A percentile compares a stretch with the other conserved stretches of the same genome.
phyloP scores from a whole-genome alignment of 2,329 filamentous ascomycete genomes.

The Cercospora sp. region DNA sequence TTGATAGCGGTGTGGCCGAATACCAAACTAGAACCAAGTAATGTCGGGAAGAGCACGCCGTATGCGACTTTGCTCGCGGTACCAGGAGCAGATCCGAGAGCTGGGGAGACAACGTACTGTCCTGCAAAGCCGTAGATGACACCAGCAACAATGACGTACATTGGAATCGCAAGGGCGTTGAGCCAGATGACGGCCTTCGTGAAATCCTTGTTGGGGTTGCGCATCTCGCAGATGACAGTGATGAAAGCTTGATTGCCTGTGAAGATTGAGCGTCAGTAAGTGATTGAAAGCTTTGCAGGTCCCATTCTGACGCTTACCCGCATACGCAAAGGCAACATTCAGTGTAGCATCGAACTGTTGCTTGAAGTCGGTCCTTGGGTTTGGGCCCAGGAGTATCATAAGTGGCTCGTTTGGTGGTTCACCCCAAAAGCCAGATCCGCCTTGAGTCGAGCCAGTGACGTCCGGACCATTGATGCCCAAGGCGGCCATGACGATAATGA shows the following conservation, averaged over 20 bases:
- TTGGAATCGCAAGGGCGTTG: constrained; percentile 52
- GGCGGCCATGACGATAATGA: constrained; percentile 3
- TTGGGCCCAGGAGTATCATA: background rate
- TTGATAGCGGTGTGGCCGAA: constrained; percentile 57
- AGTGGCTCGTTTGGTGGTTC: constrained; percentile 10
- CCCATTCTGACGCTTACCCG: constrained; percentile 50
- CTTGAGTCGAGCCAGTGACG: background rate
- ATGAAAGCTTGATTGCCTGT: constrained; percentile 59
- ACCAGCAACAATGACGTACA: constrained; percentile 55
- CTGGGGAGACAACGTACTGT: constrained; percentile 48
- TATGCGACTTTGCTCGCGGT: constrained; percentile 55
- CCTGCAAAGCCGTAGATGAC: constrained; percentile 57
- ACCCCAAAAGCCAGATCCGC: constrained; percentile 3
- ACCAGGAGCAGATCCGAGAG: constrained; percentile 50
- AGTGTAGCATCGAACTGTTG: constrained; percentile 7
- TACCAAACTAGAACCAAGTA: constrained; percentile 53
- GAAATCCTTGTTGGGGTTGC: constrained; percentile 34
- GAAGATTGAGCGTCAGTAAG: background rate
- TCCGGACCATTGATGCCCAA: constrained; percentile 8
- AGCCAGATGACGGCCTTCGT: constrained; percentile 36
- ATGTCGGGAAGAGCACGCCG: constrained; percentile 54
- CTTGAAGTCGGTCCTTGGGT: background rate
- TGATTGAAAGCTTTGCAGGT: background rate
- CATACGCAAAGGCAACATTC: constrained; percentile 67
- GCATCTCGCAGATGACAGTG: constrained; percentile 59